Base-by-base conservation (phyloP, 2,329 filamentous ascomycete genomes). In the Akanthomyces uredinophilus region DNA sequence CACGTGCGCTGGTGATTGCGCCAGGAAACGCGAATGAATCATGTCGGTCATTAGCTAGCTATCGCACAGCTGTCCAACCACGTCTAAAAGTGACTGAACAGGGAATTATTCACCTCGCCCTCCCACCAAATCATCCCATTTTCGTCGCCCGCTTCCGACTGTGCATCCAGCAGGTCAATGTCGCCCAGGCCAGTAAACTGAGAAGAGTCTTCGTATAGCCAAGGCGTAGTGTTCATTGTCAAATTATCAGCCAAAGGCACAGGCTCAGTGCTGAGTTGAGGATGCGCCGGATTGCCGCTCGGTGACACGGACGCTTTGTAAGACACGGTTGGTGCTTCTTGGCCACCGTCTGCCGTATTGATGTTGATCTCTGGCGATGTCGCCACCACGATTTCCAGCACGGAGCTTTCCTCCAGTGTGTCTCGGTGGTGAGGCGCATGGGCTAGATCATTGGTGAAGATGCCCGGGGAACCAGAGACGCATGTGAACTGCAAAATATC, bases 291-390 rank as follows among this genome's bases (percentile, higher is more conserved):
- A 22, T 66, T 65, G 24, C 66, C 65, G n/a, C 65, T 64, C 1
- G 70, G 65, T 0, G 68, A 64, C 2, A 68, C 41, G 0, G 70
- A 66, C 4, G 67, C 67, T 57, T 73, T 77, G 69, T 68, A 76
- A 0, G 75, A 75, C 18, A 72, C 32, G 8, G 79, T 77, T 0
- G 80, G 80, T 1, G 77, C 79, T 11, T 79, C 78, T 59, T 81
- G 79, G 0, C 80, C 80, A 11, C 80, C 80, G 62, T 82, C 79
- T 3, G 79, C 75, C 0, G 79, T 82, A 64, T 83, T 81, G 51
- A 82, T 78, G 1, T 73, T 78, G 60, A 82, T 77, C 51, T 82
- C 80, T 0, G 80, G 80, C 0, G 80, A 81, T 5, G 78, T 80
- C 0, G 80, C 79, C 8, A 81, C 79, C 5, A 81, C 78, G 35